Evolutionary conservation across 148 eudicot species (phyloP).

Genomic region (Spergularia marina): DNA sequence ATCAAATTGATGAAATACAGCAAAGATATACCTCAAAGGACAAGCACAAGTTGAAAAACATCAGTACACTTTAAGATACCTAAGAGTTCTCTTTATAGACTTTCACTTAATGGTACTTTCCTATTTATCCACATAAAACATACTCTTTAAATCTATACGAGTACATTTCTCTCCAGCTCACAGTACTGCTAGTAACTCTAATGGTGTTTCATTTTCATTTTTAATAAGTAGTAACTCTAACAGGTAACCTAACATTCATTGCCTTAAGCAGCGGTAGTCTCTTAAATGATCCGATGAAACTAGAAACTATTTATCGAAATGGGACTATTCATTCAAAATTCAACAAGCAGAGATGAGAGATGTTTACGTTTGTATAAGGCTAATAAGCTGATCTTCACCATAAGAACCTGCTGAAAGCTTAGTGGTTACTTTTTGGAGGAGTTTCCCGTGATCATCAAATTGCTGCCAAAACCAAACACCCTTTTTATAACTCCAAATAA

Average conservation of each 20-base stretch:
- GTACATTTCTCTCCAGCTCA: not conserved
- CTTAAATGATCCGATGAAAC: no score
- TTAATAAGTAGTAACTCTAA: not conserved
- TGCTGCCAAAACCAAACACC: constrained; percentile 50
- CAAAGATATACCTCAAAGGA: not conserved
- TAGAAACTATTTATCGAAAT: not conserved
- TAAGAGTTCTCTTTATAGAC: not conserved
- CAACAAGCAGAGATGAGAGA: constrained; percentile 7
- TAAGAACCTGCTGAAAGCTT: constrained; percentile 71
- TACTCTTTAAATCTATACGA: not conserved
- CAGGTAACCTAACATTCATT: not conserved
- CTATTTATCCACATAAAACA: not conserved
- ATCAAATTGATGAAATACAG: not conserved
- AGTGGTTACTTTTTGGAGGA: constrained; percentile 63
- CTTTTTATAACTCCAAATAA: not conserved
- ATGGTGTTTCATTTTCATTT: no score
- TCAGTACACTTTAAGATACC: not conserved
- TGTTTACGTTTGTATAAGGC: constrained; percentile 87
- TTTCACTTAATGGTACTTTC: not conserved
- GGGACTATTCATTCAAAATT: not conserved
- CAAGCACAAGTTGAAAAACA: not conserved
- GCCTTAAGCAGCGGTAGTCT: not conserved
- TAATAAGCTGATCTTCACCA: constrained; percentile 82
- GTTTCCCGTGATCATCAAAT: constrained; percentile 75
- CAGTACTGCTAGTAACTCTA: not conserved